A percentile compares a stretch with the other conserved stretches of the same genome.
These are phyloP conservation scores for Cystobasidiaceae sp. DNA, from an alignment of 1,284 basidiomycete species.

Conservation along the genomic window DNA sequence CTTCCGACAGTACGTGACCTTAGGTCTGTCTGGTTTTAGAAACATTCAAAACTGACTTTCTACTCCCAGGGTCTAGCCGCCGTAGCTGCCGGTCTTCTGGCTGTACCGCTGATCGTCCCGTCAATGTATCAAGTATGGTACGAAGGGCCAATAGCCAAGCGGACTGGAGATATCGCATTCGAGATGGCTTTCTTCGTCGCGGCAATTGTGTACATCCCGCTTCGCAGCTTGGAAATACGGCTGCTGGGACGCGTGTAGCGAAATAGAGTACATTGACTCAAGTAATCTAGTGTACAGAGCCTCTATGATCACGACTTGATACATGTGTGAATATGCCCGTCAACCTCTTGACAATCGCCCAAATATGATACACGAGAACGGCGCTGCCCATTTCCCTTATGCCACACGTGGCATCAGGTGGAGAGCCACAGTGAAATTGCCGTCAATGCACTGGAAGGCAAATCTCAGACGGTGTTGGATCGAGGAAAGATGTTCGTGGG, in stretches of 20 bases:
- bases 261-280: no score
- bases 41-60: not conserved
- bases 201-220: slow-evolving; percentile 42
- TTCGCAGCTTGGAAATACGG: slow-evolving; percentile 15
- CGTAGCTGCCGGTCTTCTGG: slow-evolving; percentile 2
- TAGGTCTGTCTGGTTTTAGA: not conserved
- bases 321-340: no score
- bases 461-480: not conserved
- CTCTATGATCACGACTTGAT: no score
- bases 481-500: not conserved
- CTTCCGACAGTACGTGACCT: slow-evolving; percentile 44
- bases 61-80: not conserved
- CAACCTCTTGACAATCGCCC: no score
- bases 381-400: no score
- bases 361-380: no score
- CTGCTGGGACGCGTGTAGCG: slow-evolving; percentile 8
- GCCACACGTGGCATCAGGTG: no score
- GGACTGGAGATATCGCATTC: slow-evolving; percentile 47
- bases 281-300: no score
- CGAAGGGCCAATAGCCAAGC: slow-evolving; percentile 42
- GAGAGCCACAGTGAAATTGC: slow-evolving; percentile 27
- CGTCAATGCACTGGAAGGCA: not conserved
- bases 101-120: slow-evolving; percentile 10
- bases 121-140: slow-evolving; percentile 17
- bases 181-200: slow-evolving; percentile 45